Percentiles rank a stretch among this genome's conserved stretches.
phyloP scores from a whole-genome alignment of 768 basidiomycete species.

The Mrakia frigida region DNA sequence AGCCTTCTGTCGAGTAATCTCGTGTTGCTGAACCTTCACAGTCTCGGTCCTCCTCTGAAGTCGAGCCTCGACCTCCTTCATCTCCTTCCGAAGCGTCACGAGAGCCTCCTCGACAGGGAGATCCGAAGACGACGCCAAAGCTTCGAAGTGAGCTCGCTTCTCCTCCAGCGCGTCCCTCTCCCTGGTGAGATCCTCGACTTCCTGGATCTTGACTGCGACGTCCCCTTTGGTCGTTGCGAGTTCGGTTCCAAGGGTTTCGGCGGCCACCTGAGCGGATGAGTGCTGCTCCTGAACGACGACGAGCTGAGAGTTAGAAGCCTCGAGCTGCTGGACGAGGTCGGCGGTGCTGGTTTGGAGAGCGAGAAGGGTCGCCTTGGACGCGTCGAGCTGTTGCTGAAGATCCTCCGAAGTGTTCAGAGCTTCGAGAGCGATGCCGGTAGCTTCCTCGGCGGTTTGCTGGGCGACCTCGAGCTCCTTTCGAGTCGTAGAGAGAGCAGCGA shows the following conservation, averaged over 20 bases:
- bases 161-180: constrained; percentile 1
- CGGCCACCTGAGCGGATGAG: not conserved
- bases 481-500: not conserved
- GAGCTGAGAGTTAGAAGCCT: not conserved
- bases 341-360: not conserved
- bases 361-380: not conserved
- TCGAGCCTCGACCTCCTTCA: constrained; percentile 1
- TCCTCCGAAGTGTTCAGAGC: not conserved
- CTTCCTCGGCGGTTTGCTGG: not conserved
- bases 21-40: constrained; percentile 23
- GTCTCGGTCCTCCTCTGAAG: constrained; percentile 7
- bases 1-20: constrained; percentile 19
- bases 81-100: constrained; percentile 4
- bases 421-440: not conserved
- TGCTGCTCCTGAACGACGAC: not conserved
- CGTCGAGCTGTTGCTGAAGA: constrained; percentile 2
- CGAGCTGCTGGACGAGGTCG: not conserved
- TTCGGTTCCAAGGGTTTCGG: not conserved
- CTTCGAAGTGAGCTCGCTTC: constrained; percentile 7
- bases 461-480: not conserved
- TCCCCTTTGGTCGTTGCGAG: not conserved
- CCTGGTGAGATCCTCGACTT: not conserved
- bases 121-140: not conserved
- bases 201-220: not conserved
- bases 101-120: constrained; percentile 5